Evolutionary conservation across 331 rosid species (phyloP).

Genomic region (Acacia pycnantha): DNA sequence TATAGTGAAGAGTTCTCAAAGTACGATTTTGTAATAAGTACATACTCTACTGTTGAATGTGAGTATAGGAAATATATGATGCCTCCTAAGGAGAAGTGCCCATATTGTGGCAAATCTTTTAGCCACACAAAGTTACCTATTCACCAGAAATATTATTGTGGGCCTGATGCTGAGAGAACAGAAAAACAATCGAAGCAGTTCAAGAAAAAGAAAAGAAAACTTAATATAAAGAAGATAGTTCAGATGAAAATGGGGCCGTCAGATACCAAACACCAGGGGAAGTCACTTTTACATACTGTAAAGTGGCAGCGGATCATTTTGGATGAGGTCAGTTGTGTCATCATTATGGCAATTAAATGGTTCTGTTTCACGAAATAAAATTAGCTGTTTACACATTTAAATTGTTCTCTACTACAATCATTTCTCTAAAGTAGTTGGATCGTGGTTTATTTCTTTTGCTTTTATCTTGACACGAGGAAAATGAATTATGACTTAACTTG

Average conservation of each 20-base stretch:
- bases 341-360: not conserved
- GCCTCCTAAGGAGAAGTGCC: constrained; percentile 84
- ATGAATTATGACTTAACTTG: constrained; percentile 18
- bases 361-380: constrained; percentile 1
- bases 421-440: not conserved
- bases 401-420: not conserved
- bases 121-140: constrained; percentile 27
- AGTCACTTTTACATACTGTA: constrained; percentile 65
- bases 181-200: constrained; percentile 81
- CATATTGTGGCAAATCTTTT: constrained; percentile 53
- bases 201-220: constrained; percentile 46
- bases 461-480: constrained; percentile 1
- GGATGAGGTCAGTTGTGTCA: constrained; percentile 74
- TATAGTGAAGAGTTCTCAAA: constrained; percentile 44
- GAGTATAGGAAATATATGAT: constrained; percentile 80
- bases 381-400: not conserved
- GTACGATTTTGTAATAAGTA: constrained; percentile 85
- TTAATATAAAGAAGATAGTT: constrained; percentile 27
- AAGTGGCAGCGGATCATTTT: constrained; percentile 86
- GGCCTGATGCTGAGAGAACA: constrained; percentile 68
- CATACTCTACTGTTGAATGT: constrained; percentile 76
- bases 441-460: not conserved
- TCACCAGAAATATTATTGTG: constrained; percentile 71
- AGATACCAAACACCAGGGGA: constrained; percentile 27
- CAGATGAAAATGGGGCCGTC: not conserved